Evolutionary conservation across 108 stramenopile genomes (phyloP).

Genomic region (Pseudonitzschia pungens): DNA sequence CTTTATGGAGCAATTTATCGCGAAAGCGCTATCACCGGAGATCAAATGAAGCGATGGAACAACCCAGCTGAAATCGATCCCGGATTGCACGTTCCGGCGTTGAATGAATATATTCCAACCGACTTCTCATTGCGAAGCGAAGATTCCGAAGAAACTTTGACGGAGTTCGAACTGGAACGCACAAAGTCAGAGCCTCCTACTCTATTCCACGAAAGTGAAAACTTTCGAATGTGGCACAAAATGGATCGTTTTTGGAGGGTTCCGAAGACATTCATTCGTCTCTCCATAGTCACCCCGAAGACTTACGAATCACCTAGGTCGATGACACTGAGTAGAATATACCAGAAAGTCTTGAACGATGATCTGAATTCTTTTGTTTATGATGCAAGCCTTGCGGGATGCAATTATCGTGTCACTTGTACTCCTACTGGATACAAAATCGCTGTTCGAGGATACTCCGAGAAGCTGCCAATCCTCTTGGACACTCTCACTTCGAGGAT

Average conservation of each 20-base stretch:
- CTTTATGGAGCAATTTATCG: conserved; percentile 92
- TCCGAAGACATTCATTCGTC: conserved; percentile 68
- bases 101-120: conserved; percentile 80
- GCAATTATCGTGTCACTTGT: conserved; percentile 67
- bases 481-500: conserved; percentile 76
- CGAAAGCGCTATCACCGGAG: conserved; percentile 41
- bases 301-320: conserved; percentile 73
- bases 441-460: conserved; percentile 79
- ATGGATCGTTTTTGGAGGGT: conserved; percentile 79
- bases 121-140: conserved; percentile 82
- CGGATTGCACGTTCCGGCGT: conserved; percentile 63
- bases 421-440: conserved; percentile 66
- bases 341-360: conserved; percentile 76
- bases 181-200: conserved; percentile 38
- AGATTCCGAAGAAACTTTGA: conserved; percentile 27
- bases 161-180: conserved; percentile 13
- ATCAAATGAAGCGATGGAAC: conserved; percentile 63
- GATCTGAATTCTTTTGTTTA: conserved; percentile 85
- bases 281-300: conserved; percentile 67
- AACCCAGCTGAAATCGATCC: conserved; percentile 48
- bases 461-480: conserved; percentile 79
- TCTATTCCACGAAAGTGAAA: conserved; percentile 52
- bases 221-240: conserved; percentile 81
- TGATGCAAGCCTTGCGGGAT: conserved; percentile 87
- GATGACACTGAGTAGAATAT: conserved; percentile 83